These are phyloP conservation scores for Datisca glomerata DNA, from an alignment of 306 rosid species.

Conservation along the genomic window DNA sequence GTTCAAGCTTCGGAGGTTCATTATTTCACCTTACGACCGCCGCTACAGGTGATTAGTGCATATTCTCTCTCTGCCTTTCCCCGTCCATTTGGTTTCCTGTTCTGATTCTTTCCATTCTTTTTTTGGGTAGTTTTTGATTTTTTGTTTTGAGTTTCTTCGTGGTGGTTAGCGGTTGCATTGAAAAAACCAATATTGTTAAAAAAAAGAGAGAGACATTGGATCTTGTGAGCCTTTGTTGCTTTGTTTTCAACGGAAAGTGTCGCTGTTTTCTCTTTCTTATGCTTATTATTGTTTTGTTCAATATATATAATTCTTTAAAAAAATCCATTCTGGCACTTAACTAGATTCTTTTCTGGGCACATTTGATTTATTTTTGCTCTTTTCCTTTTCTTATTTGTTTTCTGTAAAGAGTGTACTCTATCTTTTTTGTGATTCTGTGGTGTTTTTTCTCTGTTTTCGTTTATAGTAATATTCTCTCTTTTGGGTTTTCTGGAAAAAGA, in stretches of 20 bases:
- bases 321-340: no score
- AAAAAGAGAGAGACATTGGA: conserved; percentile 4
- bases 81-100: neutral
- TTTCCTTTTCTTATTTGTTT: no score
- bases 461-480: no score
- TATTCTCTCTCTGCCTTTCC: neutral
- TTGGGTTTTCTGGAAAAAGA: no score
- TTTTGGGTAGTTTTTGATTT: neutral
- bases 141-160: neutral
- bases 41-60: conserved; percentile 68
- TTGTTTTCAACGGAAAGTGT: neutral
- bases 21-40: conserved; percentile 59
- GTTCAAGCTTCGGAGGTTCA: conserved; percentile 29
- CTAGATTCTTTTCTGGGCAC: no score
- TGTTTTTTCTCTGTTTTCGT: no score
- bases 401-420: no score
- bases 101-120: neutral
- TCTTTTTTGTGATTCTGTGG: no score
- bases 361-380: no score
- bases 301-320: no score
- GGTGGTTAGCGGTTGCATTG: neutral
- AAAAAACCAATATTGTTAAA: neutral
- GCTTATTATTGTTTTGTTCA: no score
- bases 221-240: conserved; percentile 1
- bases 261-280: neutral